A percentile compares a stretch with the other conserved stretches of the same genome.
Evolutionary conservation across 2,329 filamentous ascomycete genomes (phyloP).

Genomic region (Curvularia verruculosa): DNA sequence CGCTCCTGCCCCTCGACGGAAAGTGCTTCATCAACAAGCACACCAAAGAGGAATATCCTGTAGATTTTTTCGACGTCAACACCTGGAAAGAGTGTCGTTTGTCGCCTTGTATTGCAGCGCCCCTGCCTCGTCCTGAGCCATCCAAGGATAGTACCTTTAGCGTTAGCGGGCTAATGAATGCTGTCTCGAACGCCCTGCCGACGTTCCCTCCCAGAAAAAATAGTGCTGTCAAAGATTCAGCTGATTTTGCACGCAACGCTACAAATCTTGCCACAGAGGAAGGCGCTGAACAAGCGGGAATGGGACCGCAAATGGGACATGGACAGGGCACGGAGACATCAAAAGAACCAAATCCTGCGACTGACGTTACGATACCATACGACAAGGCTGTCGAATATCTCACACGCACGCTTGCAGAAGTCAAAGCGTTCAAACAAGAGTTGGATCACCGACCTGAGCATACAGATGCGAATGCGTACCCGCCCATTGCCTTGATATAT

Average conservation of each 20-base stretch:
- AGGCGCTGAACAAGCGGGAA: slow-evolving; percentile 38
- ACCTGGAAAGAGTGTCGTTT: slow-evolving; percentile 80
- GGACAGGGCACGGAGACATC: slow-evolving; percentile 36
- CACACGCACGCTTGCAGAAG: slow-evolving; percentile 71
- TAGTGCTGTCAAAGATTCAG: slow-evolving; percentile 26
- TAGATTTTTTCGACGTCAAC: slow-evolving; percentile 82
- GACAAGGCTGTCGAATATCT: slow-evolving; percentile 70
- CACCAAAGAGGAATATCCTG: slow-evolving; percentile 77
- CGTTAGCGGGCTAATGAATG: slow-evolving; percentile 53
- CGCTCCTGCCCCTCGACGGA: slow-evolving; percentile 83
- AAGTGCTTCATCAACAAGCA: slow-evolving; percentile 85
- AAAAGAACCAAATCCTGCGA: slow-evolving; percentile 38
- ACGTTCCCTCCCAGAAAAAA: slow-evolving; percentile 44
- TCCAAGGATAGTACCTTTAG: slow-evolving; percentile 47
- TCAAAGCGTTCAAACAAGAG: slow-evolving; percentile 76
- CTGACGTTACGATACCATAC: slow-evolving; percentile 60
- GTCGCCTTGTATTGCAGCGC: slow-evolving; percentile 76
- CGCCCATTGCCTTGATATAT: slow-evolving; percentile 82
- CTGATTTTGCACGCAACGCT: slow-evolving; percentile 34
- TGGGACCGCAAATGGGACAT: slow-evolving; percentile 57
- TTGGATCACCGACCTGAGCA: slow-evolving; percentile 67
- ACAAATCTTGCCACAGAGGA: slow-evolving; percentile 37
- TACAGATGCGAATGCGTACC: slow-evolving; percentile 73
- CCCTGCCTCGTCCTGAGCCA: slow-evolving; percentile 63
- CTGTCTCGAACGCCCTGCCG: slow-evolving; percentile 56